Conservation (phyloP, 352 stramenopile genomes). For the Pythium volutum region DNA sequence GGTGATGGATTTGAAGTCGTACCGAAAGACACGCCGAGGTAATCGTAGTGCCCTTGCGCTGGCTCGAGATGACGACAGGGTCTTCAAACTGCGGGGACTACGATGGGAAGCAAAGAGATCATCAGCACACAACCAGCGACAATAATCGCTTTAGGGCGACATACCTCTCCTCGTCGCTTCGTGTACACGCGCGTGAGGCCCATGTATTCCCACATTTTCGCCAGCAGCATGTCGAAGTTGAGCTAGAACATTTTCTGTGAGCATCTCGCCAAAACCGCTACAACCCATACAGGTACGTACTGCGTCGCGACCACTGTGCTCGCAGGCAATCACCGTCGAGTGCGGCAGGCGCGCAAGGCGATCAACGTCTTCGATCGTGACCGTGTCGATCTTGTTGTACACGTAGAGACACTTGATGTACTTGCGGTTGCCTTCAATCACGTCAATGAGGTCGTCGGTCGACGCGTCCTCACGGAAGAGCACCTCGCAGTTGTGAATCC, state of each 20-base stretch:
- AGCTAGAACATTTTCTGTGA: slow-evolving; percentile 50
- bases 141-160: not conserved
- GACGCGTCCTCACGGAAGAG: slow-evolving; percentile 96
- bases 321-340: slow-evolving; percentile 95
- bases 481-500: slow-evolving; percentile 97
- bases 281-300: slow-evolving; percentile 27
- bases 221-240: slow-evolving; percentile 94
- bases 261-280: not conserved
- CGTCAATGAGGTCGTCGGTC: slow-evolving; percentile 98
- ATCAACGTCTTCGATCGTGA: slow-evolving; percentile 99
- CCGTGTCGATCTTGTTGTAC: slow-evolving; percentile 99
- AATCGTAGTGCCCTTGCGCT: slow-evolving; percentile 78
- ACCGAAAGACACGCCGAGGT: slow-evolving; percentile 83
- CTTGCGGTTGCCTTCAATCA: slow-evolving; percentile 98
- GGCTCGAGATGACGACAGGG: slow-evolving; percentile 79
- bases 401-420: slow-evolving; percentile 99
- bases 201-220: slow-evolving; percentile 91
- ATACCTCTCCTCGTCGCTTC: slow-evolving; percentile 80
- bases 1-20: slow-evolving; percentile 17
- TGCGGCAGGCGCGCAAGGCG: slow-evolving; percentile 94
- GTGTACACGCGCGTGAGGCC: slow-evolving; percentile 88
- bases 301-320: slow-evolving; percentile 65
- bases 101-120: slow-evolving; percentile 4
- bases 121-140: not conserved
- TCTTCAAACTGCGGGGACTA: slow-evolving; percentile 74